A percentile compares a stretch with the other conserved stretches of the same genome.
phyloP scores from a whole-genome alignment of 148 eudicot genomes.

The Rhododendron simsii region DNA sequence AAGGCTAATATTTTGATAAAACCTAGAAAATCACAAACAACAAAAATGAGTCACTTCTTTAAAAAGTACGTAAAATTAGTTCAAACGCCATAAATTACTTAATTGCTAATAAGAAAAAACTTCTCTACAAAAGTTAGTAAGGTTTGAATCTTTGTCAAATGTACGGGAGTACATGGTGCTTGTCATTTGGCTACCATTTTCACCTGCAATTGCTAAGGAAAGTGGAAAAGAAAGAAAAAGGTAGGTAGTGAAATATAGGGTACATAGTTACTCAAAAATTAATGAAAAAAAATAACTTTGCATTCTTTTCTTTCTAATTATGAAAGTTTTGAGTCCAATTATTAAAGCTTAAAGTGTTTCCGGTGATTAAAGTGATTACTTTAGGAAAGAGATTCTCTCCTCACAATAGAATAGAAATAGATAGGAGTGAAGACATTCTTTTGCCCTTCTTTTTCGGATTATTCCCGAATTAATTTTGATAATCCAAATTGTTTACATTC shows the following conservation, averaged over 20 bases:
- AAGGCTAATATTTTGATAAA: too few relatives aligned
- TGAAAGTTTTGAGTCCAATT: too few relatives aligned
- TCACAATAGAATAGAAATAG: background rate
- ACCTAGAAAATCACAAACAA: background rate
- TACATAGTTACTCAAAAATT: background rate
- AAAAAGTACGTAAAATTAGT: background rate
- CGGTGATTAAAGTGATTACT: background rate
- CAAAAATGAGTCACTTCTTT: background rate
- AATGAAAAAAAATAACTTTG: background rate
- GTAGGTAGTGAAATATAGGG: too few relatives aligned
- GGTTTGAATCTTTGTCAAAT: background rate
- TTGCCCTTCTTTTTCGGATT: too few relatives aligned
- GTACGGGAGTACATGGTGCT: too few relatives aligned
- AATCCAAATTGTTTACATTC: too few relatives aligned
- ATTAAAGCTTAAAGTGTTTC: background rate
- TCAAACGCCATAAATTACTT: background rate
- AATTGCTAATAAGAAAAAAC: background rate
- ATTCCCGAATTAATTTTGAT: background rate
- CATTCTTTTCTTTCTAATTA: background rate
- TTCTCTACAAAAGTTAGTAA: background rate
- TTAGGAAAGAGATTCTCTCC: background rate
- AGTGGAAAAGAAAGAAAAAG: background rate
- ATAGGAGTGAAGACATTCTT: background rate
- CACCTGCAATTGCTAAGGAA: background rate
- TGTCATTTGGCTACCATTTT: background rate